Base-by-base conservation (phyloP, 1,139 yeast species). In the Blastobotrys indianensis region DNA sequence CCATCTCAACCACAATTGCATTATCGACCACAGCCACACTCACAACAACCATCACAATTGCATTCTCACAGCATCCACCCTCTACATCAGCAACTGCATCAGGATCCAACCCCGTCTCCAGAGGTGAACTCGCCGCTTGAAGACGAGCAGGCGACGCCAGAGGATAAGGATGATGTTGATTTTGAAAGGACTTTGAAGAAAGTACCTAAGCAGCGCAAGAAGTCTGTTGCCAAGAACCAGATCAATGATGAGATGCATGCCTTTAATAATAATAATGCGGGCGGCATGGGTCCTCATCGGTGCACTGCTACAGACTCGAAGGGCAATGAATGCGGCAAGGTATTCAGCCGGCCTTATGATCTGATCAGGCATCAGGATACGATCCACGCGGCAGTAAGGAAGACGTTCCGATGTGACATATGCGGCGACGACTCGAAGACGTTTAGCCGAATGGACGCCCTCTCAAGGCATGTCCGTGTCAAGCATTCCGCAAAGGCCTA, bases 351-450 rank as follows among this genome's bases (percentile, higher is more conserved):
- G 57, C 94, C 96, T 30, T 92, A 92, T 61, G 98, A 92, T 68
- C 74, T 92, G 60, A 84, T 90, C 29, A 78, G 98, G 58, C 97
- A 92, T 65, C 96, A 90, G 67, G 96, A 92, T 62, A 90, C 97
- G 0, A 92, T 92, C 46, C 98, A 92, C 65, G 92, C 97, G 1
- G 75, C 85, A 46, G 85, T 83, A 65, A 84, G 92, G 66, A 85
- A 85, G 59, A 78, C 85, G 44, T 92, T 82, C 71, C 82, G 85
- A 61, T 92, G 98, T 65, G 82, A 81, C 60, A 81, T 84, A 37
- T 92, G 98, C 68, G 72, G 75, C 35, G 79, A 79, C 52, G 79
- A 80, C 16, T 74, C 82, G 55, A 85, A 92, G 67, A 87, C 95
- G 2, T 92, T 92, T 62, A 85, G 95, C 43, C 78, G 98, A 54